These are phyloP conservation scores for Peniophora sp. DNA, from an alignment of 1,284 basidiomycete species.

Conservation along the genomic window DNA sequence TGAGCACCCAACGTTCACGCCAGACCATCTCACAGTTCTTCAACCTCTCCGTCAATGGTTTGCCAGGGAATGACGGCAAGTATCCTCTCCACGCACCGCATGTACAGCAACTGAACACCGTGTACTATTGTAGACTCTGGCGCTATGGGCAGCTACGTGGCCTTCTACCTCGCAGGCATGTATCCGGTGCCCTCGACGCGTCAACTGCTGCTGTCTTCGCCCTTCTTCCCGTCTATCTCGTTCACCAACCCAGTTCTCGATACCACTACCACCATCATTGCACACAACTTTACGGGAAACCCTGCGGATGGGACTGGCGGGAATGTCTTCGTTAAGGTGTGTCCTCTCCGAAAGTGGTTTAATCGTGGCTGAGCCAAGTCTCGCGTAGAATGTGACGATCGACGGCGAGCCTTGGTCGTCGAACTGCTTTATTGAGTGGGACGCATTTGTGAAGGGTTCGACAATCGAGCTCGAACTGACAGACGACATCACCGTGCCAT, in stretches of 20 bases:
- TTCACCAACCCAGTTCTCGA: slow-evolving; percentile 52
- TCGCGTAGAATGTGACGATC: slow-evolving; percentile 45
- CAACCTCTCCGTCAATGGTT: slow-evolving; percentile 45
- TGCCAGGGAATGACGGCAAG: slow-evolving; percentile 56
- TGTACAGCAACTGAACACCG: not conserved
- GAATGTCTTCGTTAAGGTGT: slow-evolving; percentile 47
- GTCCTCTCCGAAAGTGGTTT: too few species aligned
- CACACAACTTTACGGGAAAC: slow-evolving; percentile 44
- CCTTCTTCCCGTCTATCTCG: slow-evolving; percentile 51
- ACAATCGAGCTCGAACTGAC: slow-evolving; percentile 43
- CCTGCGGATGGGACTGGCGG: slow-evolving; percentile 41
- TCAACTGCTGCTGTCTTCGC: slow-evolving; percentile 53
- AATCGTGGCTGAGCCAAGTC: too few species aligned
- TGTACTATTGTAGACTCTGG: slow-evolving; percentile 29
- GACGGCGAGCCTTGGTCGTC: slow-evolving; percentile 49
- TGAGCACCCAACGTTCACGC: slow-evolving; percentile 48
- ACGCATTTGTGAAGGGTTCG: slow-evolving; percentile 43
- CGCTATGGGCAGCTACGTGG: slow-evolving; percentile 63
- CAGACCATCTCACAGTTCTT: slow-evolving; percentile 46
- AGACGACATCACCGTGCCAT: slow-evolving; percentile 39
- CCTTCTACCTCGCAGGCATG: slow-evolving; percentile 52
- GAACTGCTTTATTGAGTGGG: slow-evolving; percentile 57
- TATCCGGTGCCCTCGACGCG: slow-evolving; percentile 56
- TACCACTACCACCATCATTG: slow-evolving; percentile 46
- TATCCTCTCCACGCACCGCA: not conserved